Base-by-base conservation (phyloP, 2,329 filamentous ascomycete genomes). In the Pseudocercospora fuligena region DNA sequence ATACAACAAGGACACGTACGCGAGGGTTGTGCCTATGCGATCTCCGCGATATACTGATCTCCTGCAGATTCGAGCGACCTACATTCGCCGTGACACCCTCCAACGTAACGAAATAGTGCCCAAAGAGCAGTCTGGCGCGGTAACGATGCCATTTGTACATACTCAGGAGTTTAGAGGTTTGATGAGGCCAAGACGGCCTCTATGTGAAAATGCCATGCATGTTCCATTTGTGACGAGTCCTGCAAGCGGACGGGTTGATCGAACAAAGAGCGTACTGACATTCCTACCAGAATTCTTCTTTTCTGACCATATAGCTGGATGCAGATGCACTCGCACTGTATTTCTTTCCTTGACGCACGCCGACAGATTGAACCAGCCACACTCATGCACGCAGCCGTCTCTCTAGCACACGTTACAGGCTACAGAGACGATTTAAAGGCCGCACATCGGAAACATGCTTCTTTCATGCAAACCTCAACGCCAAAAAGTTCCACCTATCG, bases 1-100 rank as follows among this genome's bases (percentile, higher is more conserved):
- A 59, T 99, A 97, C 84, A 88, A 98, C 83, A 89, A 87, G 73
- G 93, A 97, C 78, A 87, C 92, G 92, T 97, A 84, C 72, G 91
- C 80, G 61, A 3, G n/a, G 25, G 23, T 31, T 47, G 19, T 21
- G 23, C 25, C 7, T 29, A 6, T 21, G 49, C 31, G 11, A 21
- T 36, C 5, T 1, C 11, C 25, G 25, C 49, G 46, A 31, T 11
- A 21, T 65, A 60, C 66, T 72, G 60, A 70, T 59, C 53, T 27
- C 19, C 25, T 64, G 27, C 74, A 93, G 92, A 80, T 94, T 92
- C 77, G 89, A 96, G 75, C 87, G 92, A 76, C 93, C 93, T 69
- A 95, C 92, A 43, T 94, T 89, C 80, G 89, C 89, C 56, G 87
- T 90, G 67, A 88, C 89, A 60, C 93, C 93, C 16, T 77, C 80